Evolutionary conservation across 129 eudicot species (phyloP).

Genomic region (Flaveria ramosissima): DNA sequence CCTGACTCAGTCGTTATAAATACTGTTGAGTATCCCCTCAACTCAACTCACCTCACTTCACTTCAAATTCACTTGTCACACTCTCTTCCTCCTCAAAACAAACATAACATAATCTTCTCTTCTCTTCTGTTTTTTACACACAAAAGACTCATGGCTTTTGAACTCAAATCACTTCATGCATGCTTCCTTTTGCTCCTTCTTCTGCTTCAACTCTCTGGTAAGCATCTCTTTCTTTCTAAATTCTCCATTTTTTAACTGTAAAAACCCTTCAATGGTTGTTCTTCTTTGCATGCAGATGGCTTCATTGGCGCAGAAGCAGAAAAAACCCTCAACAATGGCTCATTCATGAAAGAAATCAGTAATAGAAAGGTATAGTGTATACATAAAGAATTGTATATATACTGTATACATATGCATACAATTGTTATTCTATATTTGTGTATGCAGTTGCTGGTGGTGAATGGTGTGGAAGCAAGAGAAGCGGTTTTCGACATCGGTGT

Average conservation of each 20-base stretch:
- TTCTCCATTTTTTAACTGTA: background rate
- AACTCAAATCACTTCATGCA: conserved; percentile 10
- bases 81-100: conserved; percentile 15
- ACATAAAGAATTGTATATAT: background rate
- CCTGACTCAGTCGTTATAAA: conserved; percentile 33
- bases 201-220: conserved; percentile 32
- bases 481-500: conserved; percentile 18
- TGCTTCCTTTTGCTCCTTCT: conserved; percentile 30
- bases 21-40: conserved; percentile 20
- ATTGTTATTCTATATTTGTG: background rate
- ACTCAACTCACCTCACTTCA: background rate
- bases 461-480: conserved; percentile 30
- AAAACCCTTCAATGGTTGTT: background rate
- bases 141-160: conserved; percentile 30
- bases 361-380: conserved; percentile 30
- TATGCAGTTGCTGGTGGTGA: conserved; percentile 38
- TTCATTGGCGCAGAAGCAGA: conserved; percentile 29
- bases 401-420: background rate
- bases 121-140: background rate
- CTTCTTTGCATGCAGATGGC: conserved; percentile 32
- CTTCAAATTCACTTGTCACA: conserved; percentile 9
- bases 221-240: background rate
- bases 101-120: no score
- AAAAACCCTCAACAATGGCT: conserved; percentile 13
- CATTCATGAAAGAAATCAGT: conserved; percentile 19